These are phyloP conservation scores for Pyrenophora tritici-repentis DNA, from an alignment of 2,329 filamentous ascomycete genomes.

Conservation along the genomic window DNA sequence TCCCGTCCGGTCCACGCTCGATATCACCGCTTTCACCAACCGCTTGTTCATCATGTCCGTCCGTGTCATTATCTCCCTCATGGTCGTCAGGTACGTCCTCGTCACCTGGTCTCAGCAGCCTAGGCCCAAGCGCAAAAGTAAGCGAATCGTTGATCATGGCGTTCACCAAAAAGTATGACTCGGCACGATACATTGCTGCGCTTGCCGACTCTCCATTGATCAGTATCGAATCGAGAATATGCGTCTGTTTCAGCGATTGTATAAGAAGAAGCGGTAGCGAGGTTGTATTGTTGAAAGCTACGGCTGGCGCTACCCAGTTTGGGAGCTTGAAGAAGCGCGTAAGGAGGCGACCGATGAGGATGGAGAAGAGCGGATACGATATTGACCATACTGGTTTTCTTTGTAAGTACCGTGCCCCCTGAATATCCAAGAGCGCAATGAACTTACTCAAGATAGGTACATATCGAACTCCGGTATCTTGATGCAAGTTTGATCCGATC, in stretches of 20 bases:
- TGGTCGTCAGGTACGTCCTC: constrained; percentile 50
- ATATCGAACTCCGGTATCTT: constrained; percentile 55
- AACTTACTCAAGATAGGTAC: constrained; percentile 53
- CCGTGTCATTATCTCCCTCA: constrained; percentile 1
- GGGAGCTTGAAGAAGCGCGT: constrained; percentile 57
- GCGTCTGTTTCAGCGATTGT: constrained; percentile 60
- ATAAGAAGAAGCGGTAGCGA: constrained; percentile 59
- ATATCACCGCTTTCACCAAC: constrained; percentile 26
- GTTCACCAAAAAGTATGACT: constrained; percentile 70
- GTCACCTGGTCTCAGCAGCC: constrained; percentile 57
- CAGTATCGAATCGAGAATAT: constrained; percentile 59
- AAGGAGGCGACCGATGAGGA: constrained; percentile 52
- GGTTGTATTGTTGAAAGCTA: constrained; percentile 64
- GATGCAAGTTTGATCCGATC: constrained; percentile 57
- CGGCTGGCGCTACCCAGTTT: constrained; percentile 59
- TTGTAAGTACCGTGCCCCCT: constrained; percentile 11
- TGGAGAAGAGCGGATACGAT: constrained; percentile 56
- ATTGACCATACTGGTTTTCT: constrained; percentile 55
- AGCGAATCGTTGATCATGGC: constrained; percentile 66
- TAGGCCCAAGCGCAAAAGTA: constrained; percentile 67
- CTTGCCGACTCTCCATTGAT: constrained; percentile 50
- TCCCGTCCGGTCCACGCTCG: constrained; percentile 30
- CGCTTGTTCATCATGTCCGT: constrained; percentile 19
- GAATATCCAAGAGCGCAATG: not conserved
- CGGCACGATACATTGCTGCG: constrained; percentile 62